A percentile compares a stretch with the other conserved stretches of the same genome.
Evolutionary conservation across 805 yeast species (phyloP).

Genomic region (Candida nemodendra): DNA sequence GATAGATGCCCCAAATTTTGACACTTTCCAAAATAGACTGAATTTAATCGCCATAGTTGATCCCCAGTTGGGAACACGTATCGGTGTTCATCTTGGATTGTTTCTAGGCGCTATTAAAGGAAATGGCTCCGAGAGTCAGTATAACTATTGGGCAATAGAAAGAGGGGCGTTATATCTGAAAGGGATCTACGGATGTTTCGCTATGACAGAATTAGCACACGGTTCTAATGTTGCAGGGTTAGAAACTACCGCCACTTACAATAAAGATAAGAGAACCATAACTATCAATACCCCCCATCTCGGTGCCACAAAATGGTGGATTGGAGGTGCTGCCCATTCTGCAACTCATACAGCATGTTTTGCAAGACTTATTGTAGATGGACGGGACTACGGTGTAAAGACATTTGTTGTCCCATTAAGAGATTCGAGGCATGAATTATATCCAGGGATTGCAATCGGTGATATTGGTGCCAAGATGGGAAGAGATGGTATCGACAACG

Average conservation of each 20-base stretch:
- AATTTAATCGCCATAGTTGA: constrained; percentile 64
- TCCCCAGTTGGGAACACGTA: constrained; percentile 76
- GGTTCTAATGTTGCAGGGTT: constrained; percentile 93
- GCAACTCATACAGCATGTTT: constrained; percentile 85
- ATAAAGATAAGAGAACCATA: constrained; percentile 63
- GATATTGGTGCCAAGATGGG: constrained; percentile 97
- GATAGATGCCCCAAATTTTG: constrained; percentile 35
- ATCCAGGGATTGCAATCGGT: constrained; percentile 82
- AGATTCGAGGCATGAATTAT: constrained; percentile 66
- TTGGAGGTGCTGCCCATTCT: constrained; percentile 96
- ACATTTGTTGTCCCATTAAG: constrained; percentile 89
- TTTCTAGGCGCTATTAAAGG: constrained; percentile 82
- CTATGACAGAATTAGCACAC: constrained; percentile 91
- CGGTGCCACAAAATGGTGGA: constrained; percentile 98
- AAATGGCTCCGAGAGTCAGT: constrained; percentile 83
- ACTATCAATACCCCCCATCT: constrained; percentile 81
- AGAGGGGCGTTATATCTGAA: constrained; percentile 60
- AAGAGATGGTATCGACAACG: constrained; percentile 92
- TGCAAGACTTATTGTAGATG: constrained; percentile 79
- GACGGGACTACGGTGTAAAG: constrained; percentile 88
- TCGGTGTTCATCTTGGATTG: constrained; percentile 86
- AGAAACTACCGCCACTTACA: constrained; percentile 88
- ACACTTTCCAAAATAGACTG: constrained; percentile 56
- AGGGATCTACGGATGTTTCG: constrained; percentile 82
- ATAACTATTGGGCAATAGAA: constrained; percentile 75